These are phyloP conservation scores for Handroanthus guayacan DNA, from an alignment of 257 asterid genomes.

Conservation along the genomic window DNA sequence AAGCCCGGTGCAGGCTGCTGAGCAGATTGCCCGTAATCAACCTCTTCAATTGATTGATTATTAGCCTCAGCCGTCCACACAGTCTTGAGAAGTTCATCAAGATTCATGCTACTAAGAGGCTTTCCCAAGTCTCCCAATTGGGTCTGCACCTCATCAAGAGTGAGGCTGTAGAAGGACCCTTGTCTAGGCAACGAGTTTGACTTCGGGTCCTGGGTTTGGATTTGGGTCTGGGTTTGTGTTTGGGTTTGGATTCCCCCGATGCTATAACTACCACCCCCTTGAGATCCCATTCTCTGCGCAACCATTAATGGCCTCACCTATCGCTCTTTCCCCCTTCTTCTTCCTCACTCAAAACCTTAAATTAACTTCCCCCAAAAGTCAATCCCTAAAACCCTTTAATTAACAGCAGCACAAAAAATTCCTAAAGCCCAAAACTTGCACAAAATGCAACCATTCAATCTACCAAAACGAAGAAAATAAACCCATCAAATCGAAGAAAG, in stretches of 20 bases:
- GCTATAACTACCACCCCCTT: conserved; percentile 56
- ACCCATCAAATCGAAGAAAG: conserved; percentile 43
- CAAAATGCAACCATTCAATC: conserved; percentile 44
- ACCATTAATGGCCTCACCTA: conserved; percentile 41
- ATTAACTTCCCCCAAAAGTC: conserved; percentile 23
- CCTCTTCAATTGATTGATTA: conserved; percentile 47
- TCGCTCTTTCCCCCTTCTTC: conserved; percentile 27
- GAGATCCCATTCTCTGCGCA: conserved; percentile 78
- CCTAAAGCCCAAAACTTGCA: conserved; percentile 39
- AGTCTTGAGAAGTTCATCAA: conserved; percentile 88
- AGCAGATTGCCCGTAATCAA: conserved; percentile 41
- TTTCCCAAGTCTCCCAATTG: conserved; percentile 90
- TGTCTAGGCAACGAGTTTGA: conserved; percentile 58
- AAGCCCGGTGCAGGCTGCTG: conserved; percentile 43
- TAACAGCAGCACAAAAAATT: conserved; percentile 35
- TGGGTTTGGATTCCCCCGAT: conserved; percentile 48
- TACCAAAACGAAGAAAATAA: conserved; percentile 19
- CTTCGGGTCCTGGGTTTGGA: conserved; percentile 52
- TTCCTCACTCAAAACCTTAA: conserved; percentile 29
- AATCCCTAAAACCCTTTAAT: conserved; percentile 41
- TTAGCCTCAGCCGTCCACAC: conserved; percentile 67
- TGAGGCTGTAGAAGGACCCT: conserved; percentile 85
- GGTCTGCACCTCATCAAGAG: conserved; percentile 89
- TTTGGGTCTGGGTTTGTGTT: conserved; percentile 46
- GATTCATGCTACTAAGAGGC: conserved; percentile 87